These are phyloP conservation scores for Aspergillus sclerotialis DNA, from an alignment of 2,329 filamentous ascomycete species.

Conservation along the genomic window DNA sequence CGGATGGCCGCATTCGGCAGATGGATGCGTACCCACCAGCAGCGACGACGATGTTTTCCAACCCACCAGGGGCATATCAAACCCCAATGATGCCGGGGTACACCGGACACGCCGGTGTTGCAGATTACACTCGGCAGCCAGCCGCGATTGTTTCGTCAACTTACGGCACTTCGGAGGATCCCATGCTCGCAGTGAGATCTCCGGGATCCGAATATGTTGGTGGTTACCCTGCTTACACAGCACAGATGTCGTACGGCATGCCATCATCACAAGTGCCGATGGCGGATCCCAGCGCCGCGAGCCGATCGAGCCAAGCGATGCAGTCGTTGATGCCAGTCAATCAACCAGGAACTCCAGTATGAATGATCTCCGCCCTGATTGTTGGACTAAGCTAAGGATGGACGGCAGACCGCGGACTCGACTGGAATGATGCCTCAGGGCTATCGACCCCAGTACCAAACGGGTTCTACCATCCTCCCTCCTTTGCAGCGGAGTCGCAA, in stretches of 20 bases:
- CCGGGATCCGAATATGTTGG: conserved; percentile 11
- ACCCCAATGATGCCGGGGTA: conserved; percentile 29
- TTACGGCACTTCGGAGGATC: conserved; percentile 12
- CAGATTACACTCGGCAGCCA: conserved; percentile 27
- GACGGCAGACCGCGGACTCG: conserved; percentile 27
- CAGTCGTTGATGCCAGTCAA: conserved; percentile 31
- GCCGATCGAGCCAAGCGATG: conserved; percentile 27
- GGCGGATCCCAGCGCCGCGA: conserved; percentile 25
- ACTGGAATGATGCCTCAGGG: conserved; percentile 31
- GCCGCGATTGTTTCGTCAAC: conserved; percentile 7
- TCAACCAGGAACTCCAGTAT: conserved; percentile 32
- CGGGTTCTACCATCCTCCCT: conserved; percentile 27
- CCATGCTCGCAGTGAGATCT: conserved; percentile 14
- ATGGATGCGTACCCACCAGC: conserved; percentile 31
- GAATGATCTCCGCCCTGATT: conserved; percentile 19
- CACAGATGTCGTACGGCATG: conserved; percentile 29
- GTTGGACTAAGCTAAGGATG: conserved; percentile 20
- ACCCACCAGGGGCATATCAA: conserved; percentile 26
- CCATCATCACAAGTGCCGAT: conserved; percentile 27
- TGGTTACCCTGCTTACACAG: conserved; percentile 12
- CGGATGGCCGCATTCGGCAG: conserved; percentile 30
- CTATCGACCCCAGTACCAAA: conserved; percentile 28
- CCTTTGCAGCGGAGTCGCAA: conserved; percentile 28
- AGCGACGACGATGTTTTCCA: conserved; percentile 23
- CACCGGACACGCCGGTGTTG: conserved; percentile 26